Conservation (phyloP, 192 early-diverging fungal genomes). For the Entomortierella chlamydospora region DNA sequence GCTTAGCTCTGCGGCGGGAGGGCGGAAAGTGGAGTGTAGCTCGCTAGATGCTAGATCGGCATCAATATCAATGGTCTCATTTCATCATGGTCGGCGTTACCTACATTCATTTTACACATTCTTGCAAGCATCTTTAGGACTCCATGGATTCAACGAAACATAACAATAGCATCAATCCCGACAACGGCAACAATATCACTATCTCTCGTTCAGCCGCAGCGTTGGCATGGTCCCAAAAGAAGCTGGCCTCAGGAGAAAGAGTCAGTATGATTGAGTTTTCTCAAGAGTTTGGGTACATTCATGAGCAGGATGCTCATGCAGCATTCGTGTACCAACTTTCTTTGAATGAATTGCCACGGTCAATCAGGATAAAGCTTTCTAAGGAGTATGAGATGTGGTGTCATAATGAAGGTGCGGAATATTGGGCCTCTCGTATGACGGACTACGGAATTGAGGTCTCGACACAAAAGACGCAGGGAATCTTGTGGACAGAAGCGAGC, state of each 20-base stretch:
- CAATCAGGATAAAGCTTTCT: not conserved
- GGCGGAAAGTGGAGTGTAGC: no score
- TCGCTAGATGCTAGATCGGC: no score
- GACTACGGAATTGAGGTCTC: not conserved
- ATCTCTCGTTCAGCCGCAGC: not conserved
- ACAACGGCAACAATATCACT: no score
- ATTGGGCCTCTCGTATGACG: not conserved
- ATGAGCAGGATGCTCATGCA: slow-evolving; percentile 19
- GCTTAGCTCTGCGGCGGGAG: no score
- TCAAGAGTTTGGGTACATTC: not conserved
- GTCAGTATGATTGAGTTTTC: slow-evolving; percentile 4
- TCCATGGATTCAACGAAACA: no score
- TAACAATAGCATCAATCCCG: no score
- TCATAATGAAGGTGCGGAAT: slow-evolving; percentile 8
- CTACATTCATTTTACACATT: no score
- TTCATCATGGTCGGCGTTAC: no score
- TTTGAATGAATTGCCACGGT: not conserved
- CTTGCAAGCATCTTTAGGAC: no score
- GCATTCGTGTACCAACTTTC: not conserved
- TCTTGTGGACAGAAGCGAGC: slow-evolving; percentile 3
- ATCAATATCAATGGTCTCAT: no score
- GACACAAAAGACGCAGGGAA: not conserved
- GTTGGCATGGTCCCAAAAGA: slow-evolving; percentile 1
- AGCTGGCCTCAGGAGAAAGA: not conserved
- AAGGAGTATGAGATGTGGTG: slow-evolving; percentile 4